A percentile compares a stretch with the other conserved stretches of the same genome.
These are phyloP conservation scores for Zalaria sp. DNA, from an alignment of 2,329 filamentous ascomycete genomes.

Conservation along the genomic window DNA sequence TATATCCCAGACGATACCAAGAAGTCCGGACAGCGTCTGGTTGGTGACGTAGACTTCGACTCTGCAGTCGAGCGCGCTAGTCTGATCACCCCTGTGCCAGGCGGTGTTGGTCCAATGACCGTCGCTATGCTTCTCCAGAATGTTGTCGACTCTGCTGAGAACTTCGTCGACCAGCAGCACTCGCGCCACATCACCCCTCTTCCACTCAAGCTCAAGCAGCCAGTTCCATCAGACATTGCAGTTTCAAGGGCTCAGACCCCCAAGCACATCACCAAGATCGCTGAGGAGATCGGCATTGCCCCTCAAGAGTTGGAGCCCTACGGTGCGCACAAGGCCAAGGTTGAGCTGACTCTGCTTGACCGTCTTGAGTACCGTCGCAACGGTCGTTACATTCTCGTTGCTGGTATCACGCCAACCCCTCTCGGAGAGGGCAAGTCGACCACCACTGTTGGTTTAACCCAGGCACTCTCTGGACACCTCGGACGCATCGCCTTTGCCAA, in stretches of 20 bases:
- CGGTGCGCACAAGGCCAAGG: slow-evolving; percentile 90
- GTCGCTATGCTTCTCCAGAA: slow-evolving; percentile 97
- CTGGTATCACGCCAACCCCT: slow-evolving; percentile 91
- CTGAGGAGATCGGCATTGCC: slow-evolving; percentile 75
- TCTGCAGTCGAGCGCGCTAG: slow-evolving; percentile 75
- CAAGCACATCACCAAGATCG: slow-evolving; percentile 79
- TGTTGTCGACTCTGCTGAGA: slow-evolving; percentile 71
- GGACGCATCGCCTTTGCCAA: slow-evolving; percentile 87
- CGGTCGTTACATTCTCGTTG: slow-evolving; percentile 83
- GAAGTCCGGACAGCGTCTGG: slow-evolving; percentile 83
- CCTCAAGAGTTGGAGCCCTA: slow-evolving; percentile 87
- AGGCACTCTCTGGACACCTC: slow-evolving; percentile 81
- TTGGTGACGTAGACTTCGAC: slow-evolving; percentile 90
- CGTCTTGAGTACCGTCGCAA: slow-evolving; percentile 76
- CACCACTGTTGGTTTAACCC: slow-evolving; percentile 87
- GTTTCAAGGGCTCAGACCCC: slow-evolving; percentile 80
- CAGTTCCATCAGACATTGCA: slow-evolving; percentile 91
- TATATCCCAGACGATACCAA: slow-evolving; percentile 78
- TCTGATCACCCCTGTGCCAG: slow-evolving; percentile 88
- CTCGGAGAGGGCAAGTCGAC: slow-evolving; percentile 97
- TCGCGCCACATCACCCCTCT: slow-evolving; percentile 65
- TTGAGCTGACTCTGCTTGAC: slow-evolving; percentile 68
- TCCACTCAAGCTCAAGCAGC: slow-evolving; percentile 62
- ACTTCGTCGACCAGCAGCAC: slow-evolving; percentile 73
- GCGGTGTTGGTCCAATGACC: slow-evolving; percentile 96